Percentiles rank a stretch among this genome's conserved stretches.
Conservation (phyloP, 2,329 filamentous ascomycete species). For the Fusarium sp. region DNA sequence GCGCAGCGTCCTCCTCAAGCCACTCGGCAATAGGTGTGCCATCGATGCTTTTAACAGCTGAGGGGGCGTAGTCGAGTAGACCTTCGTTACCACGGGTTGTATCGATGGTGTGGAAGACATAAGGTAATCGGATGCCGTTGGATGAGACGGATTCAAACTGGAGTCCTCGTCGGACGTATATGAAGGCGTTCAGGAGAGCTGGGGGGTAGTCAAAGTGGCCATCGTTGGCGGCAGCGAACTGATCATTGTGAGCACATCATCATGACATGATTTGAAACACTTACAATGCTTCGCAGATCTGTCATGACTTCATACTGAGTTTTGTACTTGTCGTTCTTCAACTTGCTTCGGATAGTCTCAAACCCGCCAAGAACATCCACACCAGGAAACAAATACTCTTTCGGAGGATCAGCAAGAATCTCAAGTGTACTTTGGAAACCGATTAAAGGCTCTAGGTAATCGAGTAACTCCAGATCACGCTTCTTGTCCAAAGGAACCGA, state of each 20-base stretch:
- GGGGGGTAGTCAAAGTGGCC: constrained; percentile 42
- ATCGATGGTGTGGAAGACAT: constrained; percentile 35
- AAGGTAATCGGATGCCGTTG: constrained; percentile 28
- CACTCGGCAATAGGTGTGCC: constrained; percentile 34
- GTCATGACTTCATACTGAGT: constrained; percentile 41
- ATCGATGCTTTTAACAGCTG: constrained; percentile 39
- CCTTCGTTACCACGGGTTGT: constrained; percentile 23
- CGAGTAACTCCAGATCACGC: constrained; percentile 37
- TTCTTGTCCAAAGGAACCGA: constrained; percentile 41
- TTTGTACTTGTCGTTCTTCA: constrained; percentile 32
- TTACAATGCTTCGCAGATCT: constrained; percentile 41
- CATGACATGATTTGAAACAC: not conserved
- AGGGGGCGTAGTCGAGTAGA: constrained; percentile 34
- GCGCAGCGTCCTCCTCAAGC: constrained; percentile 40
- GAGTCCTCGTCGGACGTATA: constrained; percentile 26
- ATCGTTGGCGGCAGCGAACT: constrained; percentile 40
- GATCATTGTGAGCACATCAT: not conserved
- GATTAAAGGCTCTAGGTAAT: constrained; percentile 35
- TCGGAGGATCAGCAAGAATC: constrained; percentile 35
- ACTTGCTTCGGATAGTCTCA: constrained; percentile 25
- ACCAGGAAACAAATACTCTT: constrained; percentile 39
- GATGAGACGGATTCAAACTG: constrained; percentile 32
- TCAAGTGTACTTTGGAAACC: constrained; percentile 41
- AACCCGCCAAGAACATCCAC: constrained; percentile 39
- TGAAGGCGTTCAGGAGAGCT: constrained; percentile 36